Percentiles rank a stretch among this genome's conserved stretches.
Evolutionary conservation across 768 basidiomycete genomes (phyloP).

Genomic region (Termitomyces titanicus): DNA sequence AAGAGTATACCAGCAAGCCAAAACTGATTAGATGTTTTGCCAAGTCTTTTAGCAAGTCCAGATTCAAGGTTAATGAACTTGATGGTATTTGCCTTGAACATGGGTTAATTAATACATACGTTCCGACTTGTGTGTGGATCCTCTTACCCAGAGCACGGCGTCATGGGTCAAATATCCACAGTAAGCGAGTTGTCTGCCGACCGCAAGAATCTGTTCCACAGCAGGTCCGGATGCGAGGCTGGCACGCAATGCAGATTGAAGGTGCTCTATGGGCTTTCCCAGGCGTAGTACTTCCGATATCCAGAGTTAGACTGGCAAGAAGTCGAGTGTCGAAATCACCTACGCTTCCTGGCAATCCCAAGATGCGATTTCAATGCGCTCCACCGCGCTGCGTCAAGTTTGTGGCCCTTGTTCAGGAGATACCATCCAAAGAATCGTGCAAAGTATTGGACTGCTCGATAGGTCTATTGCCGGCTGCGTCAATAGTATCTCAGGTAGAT

Average conservation of each 20-base stretch:
- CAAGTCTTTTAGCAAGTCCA: constrained; percentile 54
- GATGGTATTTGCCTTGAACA: constrained; percentile 55
- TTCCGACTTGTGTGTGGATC: not conserved
- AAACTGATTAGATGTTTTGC: constrained; percentile 71
- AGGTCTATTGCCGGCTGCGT: constrained; percentile 47
- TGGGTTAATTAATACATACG: not conserved
- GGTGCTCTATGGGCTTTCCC: constrained; percentile 91
- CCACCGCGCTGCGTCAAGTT: constrained; percentile 71
- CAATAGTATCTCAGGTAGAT: not conserved
- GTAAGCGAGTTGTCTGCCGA: constrained; percentile 84
- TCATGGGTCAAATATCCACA: constrained; percentile 86
- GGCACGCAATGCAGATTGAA: constrained; percentile 84
- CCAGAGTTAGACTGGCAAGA: constrained; percentile 2
- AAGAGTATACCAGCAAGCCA: constrained; percentile 88
- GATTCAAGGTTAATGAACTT: constrained; percentile 62
- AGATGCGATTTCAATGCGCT: constrained; percentile 84
- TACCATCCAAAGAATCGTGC: constrained; percentile 88
- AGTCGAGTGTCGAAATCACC: constrained; percentile 16
- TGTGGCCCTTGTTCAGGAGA: constrained; percentile 64
- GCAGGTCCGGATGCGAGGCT: constrained; percentile 50
- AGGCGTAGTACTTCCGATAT: constrained; percentile 76
- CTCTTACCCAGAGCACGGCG: constrained; percentile 77
- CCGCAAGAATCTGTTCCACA: constrained; percentile 71
- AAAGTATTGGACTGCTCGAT: constrained; percentile 89
- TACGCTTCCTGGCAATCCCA: constrained; percentile 83